phyloP scores from a whole-genome alignment of 2,329 filamentous ascomycete genomes.

The Cercospora sesami region DNA sequence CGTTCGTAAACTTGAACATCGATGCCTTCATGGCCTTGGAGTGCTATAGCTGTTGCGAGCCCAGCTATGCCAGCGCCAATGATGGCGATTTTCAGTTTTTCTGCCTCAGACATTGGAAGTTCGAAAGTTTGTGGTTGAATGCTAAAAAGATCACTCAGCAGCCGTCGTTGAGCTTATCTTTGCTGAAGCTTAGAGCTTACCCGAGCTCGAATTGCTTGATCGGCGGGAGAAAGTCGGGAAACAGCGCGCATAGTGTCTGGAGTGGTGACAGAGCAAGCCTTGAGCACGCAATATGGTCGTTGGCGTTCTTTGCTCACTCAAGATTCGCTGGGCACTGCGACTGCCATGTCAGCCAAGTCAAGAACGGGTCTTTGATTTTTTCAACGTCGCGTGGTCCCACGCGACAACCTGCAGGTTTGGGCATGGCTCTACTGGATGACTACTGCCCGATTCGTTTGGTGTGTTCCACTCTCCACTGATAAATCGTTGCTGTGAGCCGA shows the following conservation, averaged over 20 bases:
- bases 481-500: not conserved
- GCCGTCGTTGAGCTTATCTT: slow-evolving; percentile 19
- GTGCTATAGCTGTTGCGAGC: slow-evolving; percentile 42
- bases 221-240: slow-evolving; percentile 4
- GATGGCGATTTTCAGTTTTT: slow-evolving; percentile 36
- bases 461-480: not conserved
- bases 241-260: not conserved
- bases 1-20: slow-evolving; percentile 42
- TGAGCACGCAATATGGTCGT: slow-evolving; percentile 22
- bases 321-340: not conserved
- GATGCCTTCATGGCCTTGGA: slow-evolving; percentile 35
- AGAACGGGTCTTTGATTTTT: not conserved
- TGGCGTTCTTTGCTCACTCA: not conserved
- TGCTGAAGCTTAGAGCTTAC: slow-evolving; percentile 2
- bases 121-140: not conserved
- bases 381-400: not conserved
- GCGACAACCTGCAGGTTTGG: not conserved
- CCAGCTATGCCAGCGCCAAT: slow-evolving; percentile 45
- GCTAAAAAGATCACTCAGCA: not conserved
- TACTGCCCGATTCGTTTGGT: not conserved
- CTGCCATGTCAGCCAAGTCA: not conserved
- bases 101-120: slow-evolving; percentile 12
- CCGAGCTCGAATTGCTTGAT: slow-evolving; percentile 16
- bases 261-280: slow-evolving; percentile 19
- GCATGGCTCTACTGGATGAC: not conserved